These are phyloP conservation scores for Debaryomyces castellii DNA, from an alignment of 805 yeast species.

Conservation along the genomic window DNA sequence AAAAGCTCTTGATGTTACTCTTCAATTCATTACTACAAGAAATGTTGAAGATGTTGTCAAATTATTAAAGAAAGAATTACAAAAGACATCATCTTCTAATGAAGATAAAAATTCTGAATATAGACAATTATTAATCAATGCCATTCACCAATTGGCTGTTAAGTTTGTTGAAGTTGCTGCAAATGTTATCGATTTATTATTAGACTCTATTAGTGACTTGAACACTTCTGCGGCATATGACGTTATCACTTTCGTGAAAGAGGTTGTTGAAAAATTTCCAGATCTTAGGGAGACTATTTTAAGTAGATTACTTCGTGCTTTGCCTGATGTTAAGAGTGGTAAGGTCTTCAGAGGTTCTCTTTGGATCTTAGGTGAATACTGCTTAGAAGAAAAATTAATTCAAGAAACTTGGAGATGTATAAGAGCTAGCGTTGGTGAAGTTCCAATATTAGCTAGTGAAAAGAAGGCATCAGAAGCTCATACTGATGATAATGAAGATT, in stretches of 20 bases:
- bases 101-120: slow-evolving; percentile 85
- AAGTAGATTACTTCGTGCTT: slow-evolving; percentile 56
- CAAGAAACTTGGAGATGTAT: slow-evolving; percentile 85
- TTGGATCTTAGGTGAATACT: slow-evolving; percentile 96
- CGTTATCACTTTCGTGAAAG: slow-evolving; percentile 88
- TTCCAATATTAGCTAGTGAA: slow-evolving; percentile 83
- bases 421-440: slow-evolving; percentile 81
- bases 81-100: slow-evolving; percentile 63
- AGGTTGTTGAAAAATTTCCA: slow-evolving; percentile 90
- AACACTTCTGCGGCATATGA: slow-evolving; percentile 85
- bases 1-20: slow-evolving; percentile 82
- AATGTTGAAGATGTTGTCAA: slow-evolving; percentile 93
- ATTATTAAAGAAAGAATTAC: slow-evolving; percentile 86
- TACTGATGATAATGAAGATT: slow-evolving; percentile 28
- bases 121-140: slow-evolving; percentile 81
- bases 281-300: slow-evolving; percentile 67
- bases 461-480: slow-evolving; percentile 15
- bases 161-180: slow-evolving; percentile 89
- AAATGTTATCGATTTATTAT: slow-evolving; percentile 79
- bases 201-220: slow-evolving; percentile 84
- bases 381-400: slow-evolving; percentile 66
- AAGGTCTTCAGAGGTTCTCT: slow-evolving; percentile 90
- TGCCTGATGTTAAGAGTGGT: slow-evolving; percentile 75
- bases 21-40: slow-evolving; percentile 76
- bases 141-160: slow-evolving; percentile 87